These are phyloP conservation scores for Amanita phalloides DNA, from an alignment of 768 basidiomycete genomes.

Conservation along the genomic window DNA sequence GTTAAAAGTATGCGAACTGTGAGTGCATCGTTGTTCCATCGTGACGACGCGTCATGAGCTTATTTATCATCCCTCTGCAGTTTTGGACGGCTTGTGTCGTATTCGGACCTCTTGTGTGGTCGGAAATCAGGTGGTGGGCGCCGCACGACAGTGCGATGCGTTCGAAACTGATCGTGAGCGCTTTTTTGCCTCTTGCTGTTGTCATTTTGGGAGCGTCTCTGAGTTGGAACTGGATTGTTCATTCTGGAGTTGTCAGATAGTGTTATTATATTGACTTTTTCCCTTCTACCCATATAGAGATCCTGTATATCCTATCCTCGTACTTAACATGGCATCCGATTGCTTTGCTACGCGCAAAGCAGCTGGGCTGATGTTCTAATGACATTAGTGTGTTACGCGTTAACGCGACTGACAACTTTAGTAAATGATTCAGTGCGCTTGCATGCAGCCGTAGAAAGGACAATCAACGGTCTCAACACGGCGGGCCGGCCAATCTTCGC, in stretches of 20 bases:
- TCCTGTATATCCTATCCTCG: too few species aligned
- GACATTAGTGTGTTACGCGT: too few species aligned
- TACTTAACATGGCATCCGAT: too few species aligned
- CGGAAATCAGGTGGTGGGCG: constrained; percentile 72
- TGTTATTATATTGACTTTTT: not conserved
- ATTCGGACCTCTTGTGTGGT: constrained; percentile 80
- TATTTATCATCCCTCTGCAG: constrained; percentile 22
- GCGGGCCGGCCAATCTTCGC: too few species aligned
- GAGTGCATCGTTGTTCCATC: constrained; percentile 19
- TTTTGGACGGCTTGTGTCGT: constrained; percentile 91
- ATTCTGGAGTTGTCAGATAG: too few species aligned
- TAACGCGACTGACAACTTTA: too few species aligned
- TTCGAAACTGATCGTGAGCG: not conserved
- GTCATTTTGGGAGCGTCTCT: not conserved
- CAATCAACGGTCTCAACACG: too few species aligned
- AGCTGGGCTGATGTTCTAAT: too few species aligned
- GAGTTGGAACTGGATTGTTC: not conserved
- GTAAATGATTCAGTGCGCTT: too few species aligned
- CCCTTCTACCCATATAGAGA: too few species aligned
- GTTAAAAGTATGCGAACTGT: constrained; percentile 62
- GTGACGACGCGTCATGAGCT: not conserved
- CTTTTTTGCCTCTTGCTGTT: not conserved
- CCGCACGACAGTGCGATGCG: constrained; percentile 9
- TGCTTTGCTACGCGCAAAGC: too few species aligned
- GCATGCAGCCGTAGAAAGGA: too few species aligned